Percentiles rank a stretch among this genome's conserved stretches.
phyloP scores from a whole-genome alignment of 495 filamentous ascomycete species.

The Trichocladium uniseriatum region DNA sequence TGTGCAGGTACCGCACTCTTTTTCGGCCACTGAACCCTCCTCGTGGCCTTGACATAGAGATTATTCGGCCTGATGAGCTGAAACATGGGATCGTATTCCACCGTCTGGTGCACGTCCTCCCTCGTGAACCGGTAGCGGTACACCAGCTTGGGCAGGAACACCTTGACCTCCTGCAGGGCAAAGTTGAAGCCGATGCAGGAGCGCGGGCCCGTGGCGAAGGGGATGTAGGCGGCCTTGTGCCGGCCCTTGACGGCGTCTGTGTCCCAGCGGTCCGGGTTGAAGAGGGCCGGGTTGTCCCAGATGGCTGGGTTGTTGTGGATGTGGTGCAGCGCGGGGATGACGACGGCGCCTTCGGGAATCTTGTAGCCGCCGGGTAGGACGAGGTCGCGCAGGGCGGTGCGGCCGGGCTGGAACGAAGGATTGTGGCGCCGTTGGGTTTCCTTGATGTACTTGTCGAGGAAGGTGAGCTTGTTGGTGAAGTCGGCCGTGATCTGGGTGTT shows the following conservation, averaged over 20 bases:
- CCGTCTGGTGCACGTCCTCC: conserved; percentile 25
- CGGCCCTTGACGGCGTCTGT: conserved; percentile 33
- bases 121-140: conserved; percentile 44
- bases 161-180: conserved; percentile 45
- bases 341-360: conserved; percentile 35
- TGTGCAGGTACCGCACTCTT: too few relatives aligned
- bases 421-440: conserved; percentile 49
- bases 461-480: conserved; percentile 30
- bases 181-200: conserved; percentile 19
- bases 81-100: conserved; percentile 52
- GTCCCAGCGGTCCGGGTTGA: conserved; percentile 49
- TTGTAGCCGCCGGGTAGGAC: conserved; percentile 48
- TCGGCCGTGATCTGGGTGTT: conserved; percentile 34
- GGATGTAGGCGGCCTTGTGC: conserved; percentile 37
- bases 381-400: conserved; percentile 42
- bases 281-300: conserved; percentile 44
- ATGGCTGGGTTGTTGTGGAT: conserved; percentile 45
- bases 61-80: conserved; percentile 49
- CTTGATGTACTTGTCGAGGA: conserved; percentile 49
- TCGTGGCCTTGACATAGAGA: conserved; percentile 41
- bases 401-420: conserved; percentile 46
- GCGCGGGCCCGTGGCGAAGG: too few relatives aligned
- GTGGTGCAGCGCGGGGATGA: conserved; percentile 41
- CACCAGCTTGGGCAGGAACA: conserved; percentile 42
- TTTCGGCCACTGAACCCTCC: conserved; percentile 38